Conservation (phyloP, 1,284 basidiomycete species). For the Coriolopsis trogii region DNA sequence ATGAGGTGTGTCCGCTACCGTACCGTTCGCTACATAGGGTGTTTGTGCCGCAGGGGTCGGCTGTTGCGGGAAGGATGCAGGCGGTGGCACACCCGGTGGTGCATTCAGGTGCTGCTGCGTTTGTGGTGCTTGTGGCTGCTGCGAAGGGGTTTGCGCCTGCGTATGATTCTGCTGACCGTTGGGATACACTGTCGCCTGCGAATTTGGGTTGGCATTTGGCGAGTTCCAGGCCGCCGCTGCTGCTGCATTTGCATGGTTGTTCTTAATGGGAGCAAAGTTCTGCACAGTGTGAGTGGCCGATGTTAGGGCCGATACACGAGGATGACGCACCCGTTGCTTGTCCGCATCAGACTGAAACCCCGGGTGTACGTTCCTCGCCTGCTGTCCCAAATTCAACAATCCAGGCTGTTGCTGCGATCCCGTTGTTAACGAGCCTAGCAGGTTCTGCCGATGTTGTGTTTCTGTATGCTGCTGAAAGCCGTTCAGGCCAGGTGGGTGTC, state of each 20-base stretch:
- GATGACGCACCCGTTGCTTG: slow-evolving; percentile 66
- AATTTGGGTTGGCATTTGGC: slow-evolving; percentile 45
- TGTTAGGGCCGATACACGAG: slow-evolving; percentile 5
- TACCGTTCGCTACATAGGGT: slow-evolving; percentile 38
- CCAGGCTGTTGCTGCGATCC: slow-evolving; percentile 56
- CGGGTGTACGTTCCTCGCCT: slow-evolving; percentile 59
- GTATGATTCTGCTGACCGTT: slow-evolving; percentile 40
- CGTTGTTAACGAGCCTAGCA: slow-evolving; percentile 53
- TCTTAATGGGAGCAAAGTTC: slow-evolving; percentile 63
- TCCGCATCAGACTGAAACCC: slow-evolving; percentile 67
- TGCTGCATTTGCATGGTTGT: slow-evolving; percentile 44
- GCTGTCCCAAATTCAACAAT: slow-evolving; percentile 67
- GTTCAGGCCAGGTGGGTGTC: slow-evolving; percentile 74
- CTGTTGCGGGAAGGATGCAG: slow-evolving; percentile 38
- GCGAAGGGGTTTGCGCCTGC: slow-evolving; percentile 33
- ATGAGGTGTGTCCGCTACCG: slow-evolving; percentile 33
- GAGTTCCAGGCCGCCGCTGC: slow-evolving; percentile 64
- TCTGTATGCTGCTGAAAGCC: slow-evolving; percentile 60
- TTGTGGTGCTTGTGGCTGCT: slow-evolving; percentile 31
- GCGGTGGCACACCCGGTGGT: slow-evolving; percentile 59
- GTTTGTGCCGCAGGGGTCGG: slow-evolving; percentile 39
- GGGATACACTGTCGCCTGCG: slow-evolving; percentile 30
- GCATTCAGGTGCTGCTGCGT: slow-evolving; percentile 43
- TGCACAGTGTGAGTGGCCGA: slow-evolving; percentile 24
- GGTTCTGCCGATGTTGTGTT: slow-evolving; percentile 54